A percentile compares a stretch with the other conserved stretches of the same genome.
phyloP scores from a whole-genome alignment of 1,284 basidiomycete genomes.

The Malassezia globosa region DNA sequence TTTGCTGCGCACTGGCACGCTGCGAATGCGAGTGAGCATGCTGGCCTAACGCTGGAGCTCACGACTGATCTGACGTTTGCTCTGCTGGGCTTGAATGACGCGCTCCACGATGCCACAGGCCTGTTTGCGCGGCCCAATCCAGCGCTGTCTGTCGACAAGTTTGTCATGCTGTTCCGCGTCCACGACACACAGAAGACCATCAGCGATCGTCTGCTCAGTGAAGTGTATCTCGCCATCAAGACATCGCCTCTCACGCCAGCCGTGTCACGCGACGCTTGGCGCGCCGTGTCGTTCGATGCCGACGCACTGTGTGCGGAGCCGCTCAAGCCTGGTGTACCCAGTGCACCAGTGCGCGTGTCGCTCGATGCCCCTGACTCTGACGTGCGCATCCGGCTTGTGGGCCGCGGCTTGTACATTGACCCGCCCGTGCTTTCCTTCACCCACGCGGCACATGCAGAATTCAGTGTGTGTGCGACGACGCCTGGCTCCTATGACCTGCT shows the following conservation, averaged over 20 bases:
- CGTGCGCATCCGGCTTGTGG: conserved; percentile 34
- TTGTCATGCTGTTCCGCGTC: conserved; percentile 28
- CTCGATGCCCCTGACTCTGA: conserved; percentile 36
- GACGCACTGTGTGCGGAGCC: conserved; percentile 25
- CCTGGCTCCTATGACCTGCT: conserved; percentile 30
- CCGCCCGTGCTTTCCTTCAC: conserved; percentile 38
- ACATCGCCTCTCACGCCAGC: conserved; percentile 32
- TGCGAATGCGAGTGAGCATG: conserved; percentile 55
- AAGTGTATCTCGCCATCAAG: conserved; percentile 31
- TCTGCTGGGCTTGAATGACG: conserved; percentile 69
- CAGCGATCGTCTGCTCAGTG: conserved; percentile 34
- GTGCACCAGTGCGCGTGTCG: conserved; percentile 29
- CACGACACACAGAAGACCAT: conserved; percentile 26
- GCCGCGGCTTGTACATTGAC: conserved; percentile 32
- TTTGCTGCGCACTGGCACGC: conserved; percentile 81
- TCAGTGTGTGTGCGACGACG: conserved; percentile 31
- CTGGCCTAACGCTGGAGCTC: conserved; percentile 45
- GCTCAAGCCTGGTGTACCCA: conserved; percentile 30
- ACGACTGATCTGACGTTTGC: conserved; percentile 59
- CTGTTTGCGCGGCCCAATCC: conserved; percentile 24
- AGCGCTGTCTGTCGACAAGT: conserved; percentile 21
- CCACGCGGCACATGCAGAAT: conserved; percentile 21
- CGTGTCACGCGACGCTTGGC: conserved; percentile 18
- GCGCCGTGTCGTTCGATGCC: conserved; percentile 23
- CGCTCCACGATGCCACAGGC: conserved; percentile 25